Evolutionary conservation across 306 rosid species (phyloP), one percentile per base, ranked within the genome.

Genomic region (Corylus heterophylla): DNA sequence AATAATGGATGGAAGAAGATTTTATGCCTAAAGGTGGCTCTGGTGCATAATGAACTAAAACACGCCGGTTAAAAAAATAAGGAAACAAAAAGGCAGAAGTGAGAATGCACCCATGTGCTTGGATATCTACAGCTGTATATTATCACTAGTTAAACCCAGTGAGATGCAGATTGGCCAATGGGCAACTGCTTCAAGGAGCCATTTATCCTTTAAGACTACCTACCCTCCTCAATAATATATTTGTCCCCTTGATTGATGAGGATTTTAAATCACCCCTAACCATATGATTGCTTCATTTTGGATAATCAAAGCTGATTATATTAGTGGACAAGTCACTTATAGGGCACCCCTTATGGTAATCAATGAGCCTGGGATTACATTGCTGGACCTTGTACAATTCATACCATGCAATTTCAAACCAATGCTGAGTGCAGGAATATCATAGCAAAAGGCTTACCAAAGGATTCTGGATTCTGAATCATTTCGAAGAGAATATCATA

Each of bases 401-500:
- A 59, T 27, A 59, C 11, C 14, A 59, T 59, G 16, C 22, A 29
- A 62, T 27, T 9, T 29, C 18, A 64, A 27, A 7, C 51, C 5
- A 42, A 35, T 37, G 48, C 25, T 4, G 54, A 9, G 27, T 51
- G 18, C 0, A 75, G 20, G 5, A n/a, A 58, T 25, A 55, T 9
- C 20, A 66, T 13, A 49, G 56, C 50, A 70, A 61, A 69, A 39
- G 6, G 20, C 85, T 79, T 67, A 86, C 90, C 88, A 18, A 79
- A 86, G 59, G 78, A 49, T 7, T 6, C 27, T 20, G 92, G 92
- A 70, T 77, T 84, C 35, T 58, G 79, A 50, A 90, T 81, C 75
- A 90, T 84, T 18, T 86, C 63, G 25, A 54, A 77, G 14, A 90
- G 70, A 81, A 83, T 69, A 47, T 83, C 78, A 54, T 81, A 86